These are phyloP conservation scores for Exophiala alcalophila DNA, from an alignment of 2,329 filamentous ascomycete genomes.

Conservation along the genomic window DNA sequence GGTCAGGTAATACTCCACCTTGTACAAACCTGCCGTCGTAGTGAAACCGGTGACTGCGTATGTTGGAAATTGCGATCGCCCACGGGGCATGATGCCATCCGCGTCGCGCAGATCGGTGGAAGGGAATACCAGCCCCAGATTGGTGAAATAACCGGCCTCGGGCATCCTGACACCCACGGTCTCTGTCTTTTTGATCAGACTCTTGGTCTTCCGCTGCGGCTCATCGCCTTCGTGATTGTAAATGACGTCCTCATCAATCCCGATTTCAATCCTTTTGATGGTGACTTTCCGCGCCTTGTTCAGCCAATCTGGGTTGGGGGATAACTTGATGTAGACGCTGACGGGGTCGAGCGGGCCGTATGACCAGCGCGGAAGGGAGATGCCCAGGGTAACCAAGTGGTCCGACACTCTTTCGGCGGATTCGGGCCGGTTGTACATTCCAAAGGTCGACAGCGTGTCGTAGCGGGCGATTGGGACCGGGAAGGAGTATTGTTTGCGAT, in stretches of 20 bases:
- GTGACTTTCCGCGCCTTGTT: slow-evolving; percentile 86
- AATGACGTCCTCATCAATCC: slow-evolving; percentile 97
- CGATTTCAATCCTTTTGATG: slow-evolving; percentile 88
- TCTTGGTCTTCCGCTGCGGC: slow-evolving; percentile 83
- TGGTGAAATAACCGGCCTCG: slow-evolving; percentile 88
- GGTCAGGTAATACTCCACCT: slow-evolving; percentile 94
- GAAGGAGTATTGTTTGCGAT: slow-evolving; percentile 87
- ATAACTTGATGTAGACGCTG: slow-evolving; percentile 90
- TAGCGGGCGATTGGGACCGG: slow-evolving; percentile 89
- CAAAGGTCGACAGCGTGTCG: slow-evolving; percentile 95
- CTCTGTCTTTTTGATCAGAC: slow-evolving; percentile 79
- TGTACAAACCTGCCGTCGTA: slow-evolving; percentile 89
- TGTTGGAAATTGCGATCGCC: slow-evolving; percentile 81
- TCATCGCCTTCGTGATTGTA: slow-evolving; percentile 98
- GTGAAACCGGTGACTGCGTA: slow-evolving; percentile 90
- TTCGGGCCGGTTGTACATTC: slow-evolving; percentile 98
- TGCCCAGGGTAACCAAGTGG: slow-evolving; percentile 85
- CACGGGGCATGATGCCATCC: slow-evolving; percentile 81
- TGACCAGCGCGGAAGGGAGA: slow-evolving; percentile 91
- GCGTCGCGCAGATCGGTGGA: slow-evolving; percentile 81
- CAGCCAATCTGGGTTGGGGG: slow-evolving; percentile 88
- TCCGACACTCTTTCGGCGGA: slow-evolving; percentile 81
- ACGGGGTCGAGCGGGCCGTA: slow-evolving; percentile 95
- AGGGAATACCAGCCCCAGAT: slow-evolving; percentile 86
- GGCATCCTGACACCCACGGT: slow-evolving; percentile 79